These are phyloP conservation scores for Entophlyctis helioformis DNA, from an alignment of 192 early-diverging fungal species.

Conservation along the genomic window DNA sequence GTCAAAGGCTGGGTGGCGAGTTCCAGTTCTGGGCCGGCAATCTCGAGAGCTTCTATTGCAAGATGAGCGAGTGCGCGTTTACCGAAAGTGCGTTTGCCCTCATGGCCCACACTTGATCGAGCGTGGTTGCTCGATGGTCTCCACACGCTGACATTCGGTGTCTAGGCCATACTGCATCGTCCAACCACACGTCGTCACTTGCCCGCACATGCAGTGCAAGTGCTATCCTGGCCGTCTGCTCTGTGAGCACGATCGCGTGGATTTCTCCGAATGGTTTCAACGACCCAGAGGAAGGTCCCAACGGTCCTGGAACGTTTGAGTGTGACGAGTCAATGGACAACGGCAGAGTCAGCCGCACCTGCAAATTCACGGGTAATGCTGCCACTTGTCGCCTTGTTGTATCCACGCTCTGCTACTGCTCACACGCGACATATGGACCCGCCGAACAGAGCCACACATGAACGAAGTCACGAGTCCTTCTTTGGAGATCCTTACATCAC, in stretches of 20 bases:
- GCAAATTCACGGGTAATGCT: too few relatives aligned
- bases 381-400: too few relatives aligned
- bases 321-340: conserved; percentile 16
- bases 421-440: too few relatives aligned
- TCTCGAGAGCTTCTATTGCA: conserved; percentile 84
- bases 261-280: conserved; percentile 70
- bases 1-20: conserved; percentile 6
- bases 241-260: conserved; percentile 70
- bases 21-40: conserved; percentile 68
- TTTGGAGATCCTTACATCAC: conserved; percentile 79
- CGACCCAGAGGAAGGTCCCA: conserved; percentile 69
- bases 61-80: conserved; percentile 63
- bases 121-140: neutral
- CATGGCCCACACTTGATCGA: neutral
- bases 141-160: too few relatives aligned
- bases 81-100: conserved; percentile 27
- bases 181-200: conserved; percentile 52
- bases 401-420: too few relatives aligned
- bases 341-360: too few relatives aligned
- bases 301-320: conserved; percentile 22
- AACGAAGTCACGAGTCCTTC: conserved; percentile 64
- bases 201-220: conserved; percentile 62
- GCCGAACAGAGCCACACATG: conserved; percentile 72
- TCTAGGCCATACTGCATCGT: too few relatives aligned
- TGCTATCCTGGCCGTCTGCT: conserved; percentile 72